These are phyloP conservation scores for Euphorbia schlechtendalii DNA, from an alignment of 441 rosid genomes.

Conservation along the genomic window DNA sequence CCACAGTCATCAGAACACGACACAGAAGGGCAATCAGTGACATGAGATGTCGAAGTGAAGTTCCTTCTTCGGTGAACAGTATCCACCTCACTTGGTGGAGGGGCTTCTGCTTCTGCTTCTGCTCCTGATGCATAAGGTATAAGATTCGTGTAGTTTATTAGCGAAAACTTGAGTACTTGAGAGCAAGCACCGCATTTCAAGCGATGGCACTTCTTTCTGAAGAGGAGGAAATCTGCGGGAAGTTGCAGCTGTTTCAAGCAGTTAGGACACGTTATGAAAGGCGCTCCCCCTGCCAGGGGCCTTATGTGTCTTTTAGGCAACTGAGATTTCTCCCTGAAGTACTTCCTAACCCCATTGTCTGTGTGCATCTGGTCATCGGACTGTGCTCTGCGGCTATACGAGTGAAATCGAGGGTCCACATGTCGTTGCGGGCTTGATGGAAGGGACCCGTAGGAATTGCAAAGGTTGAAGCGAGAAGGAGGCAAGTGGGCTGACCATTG, in stretches of 20 bases:
- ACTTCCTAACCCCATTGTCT: constrained; percentile 33
- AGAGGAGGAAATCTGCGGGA: constrained; percentile 65
- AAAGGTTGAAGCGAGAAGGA: constrained; percentile 21
- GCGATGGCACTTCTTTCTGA: constrained; percentile 43
- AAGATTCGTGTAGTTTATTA: constrained; percentile 35
- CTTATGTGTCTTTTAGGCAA: constrained; percentile 51
- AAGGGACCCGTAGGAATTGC: constrained; percentile 37
- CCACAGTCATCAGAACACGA: constrained; percentile 43
- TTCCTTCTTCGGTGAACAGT: constrained; percentile 2
- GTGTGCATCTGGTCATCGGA: constrained; percentile 47
- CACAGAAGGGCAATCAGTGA: constrained; percentile 31
- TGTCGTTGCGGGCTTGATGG: constrained; percentile 56
- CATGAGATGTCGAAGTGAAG: constrained; percentile 30
- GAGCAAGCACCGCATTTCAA: constrained; percentile 81
- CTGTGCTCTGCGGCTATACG: constrained; percentile 35
- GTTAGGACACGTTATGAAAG: constrained; percentile 52
- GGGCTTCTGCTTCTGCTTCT: constrained; percentile 25
- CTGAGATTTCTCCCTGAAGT: constrained; percentile 39
- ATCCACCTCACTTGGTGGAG: constrained; percentile 37
- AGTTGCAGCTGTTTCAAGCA: constrained; percentile 60
- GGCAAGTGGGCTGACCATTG: constrained; percentile 34
- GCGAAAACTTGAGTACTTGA: constrained; percentile 52
- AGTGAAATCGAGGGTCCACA: constrained; percentile 33
- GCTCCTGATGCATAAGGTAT: constrained; percentile 38
- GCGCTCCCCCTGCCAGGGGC: constrained; percentile 79